Evolutionary conservation across 169 alveolate species (phyloP).

Genomic region (Theileria equi): DNA sequence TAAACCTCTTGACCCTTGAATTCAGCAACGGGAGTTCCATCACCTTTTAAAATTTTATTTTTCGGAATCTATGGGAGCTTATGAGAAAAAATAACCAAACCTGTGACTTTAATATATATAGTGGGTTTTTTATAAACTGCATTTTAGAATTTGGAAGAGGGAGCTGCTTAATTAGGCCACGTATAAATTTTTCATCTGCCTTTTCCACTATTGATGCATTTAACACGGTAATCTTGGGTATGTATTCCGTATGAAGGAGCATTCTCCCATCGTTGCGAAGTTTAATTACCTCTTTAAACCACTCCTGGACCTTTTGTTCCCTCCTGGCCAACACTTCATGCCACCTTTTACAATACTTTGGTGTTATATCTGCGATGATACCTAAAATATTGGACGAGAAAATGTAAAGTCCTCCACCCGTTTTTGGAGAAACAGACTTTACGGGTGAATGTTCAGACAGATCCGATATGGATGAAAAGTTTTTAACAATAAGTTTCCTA

Average conservation of each 20-base stretch:
- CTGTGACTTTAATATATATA: constrained; percentile 54
- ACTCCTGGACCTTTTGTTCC: constrained; percentile 2
- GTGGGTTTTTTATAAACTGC: constrained; percentile 40
- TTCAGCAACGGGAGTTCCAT: constrained; percentile 13
- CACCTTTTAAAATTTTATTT: constrained; percentile 5
- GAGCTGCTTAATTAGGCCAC: constrained; percentile 9
- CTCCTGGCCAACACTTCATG: constrained; percentile 1
- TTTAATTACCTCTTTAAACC: constrained; percentile 14
- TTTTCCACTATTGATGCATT: constrained; percentile 31
- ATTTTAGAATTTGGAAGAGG: constrained; percentile 38
- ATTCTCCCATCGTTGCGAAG: constrained; percentile 11
- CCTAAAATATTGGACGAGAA: constrained; percentile 47
- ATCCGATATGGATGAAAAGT: neutral
- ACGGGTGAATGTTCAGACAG: neutral
- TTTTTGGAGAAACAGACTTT: neutral
- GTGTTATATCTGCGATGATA: constrained; percentile 45
- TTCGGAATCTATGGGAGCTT: constrained; percentile 16
- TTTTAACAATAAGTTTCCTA: neutral
- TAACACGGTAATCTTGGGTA: neutral
- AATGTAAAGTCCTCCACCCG: constrained; percentile 5
- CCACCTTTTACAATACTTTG: constrained; percentile 41
- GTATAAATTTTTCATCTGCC: constrained; percentile 40
- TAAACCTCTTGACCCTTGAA: constrained; percentile 47
- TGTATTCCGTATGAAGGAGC: neutral
- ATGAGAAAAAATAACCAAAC: neutral